phyloP scores from a whole-genome alignment of 306 rosid genomes.

The Quercus parvula region DNA sequence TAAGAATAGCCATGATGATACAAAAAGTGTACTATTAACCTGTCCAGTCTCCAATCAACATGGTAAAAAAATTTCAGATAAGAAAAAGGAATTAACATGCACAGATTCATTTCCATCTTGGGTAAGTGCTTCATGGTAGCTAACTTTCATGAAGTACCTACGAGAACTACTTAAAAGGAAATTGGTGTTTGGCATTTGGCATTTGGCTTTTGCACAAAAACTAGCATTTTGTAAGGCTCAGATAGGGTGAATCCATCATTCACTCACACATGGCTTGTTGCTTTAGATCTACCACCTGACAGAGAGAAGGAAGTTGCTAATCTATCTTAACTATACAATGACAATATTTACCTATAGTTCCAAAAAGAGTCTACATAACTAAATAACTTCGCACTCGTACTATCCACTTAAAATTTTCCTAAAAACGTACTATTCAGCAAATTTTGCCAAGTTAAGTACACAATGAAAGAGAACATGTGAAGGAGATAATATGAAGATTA shows the following conservation, averaged over 20 bases:
- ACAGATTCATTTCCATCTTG: slow-evolving; percentile 3
- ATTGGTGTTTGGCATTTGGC: background rate
- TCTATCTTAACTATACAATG: slow-evolving; percentile 1
- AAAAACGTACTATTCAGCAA: too few species aligned
- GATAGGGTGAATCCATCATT: background rate
- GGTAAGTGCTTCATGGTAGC: background rate
- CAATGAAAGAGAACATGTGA: too few species aligned
- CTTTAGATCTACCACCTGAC: background rate
- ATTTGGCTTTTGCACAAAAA: background rate
- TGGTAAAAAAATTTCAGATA: too few species aligned
- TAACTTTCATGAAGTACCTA: background rate
- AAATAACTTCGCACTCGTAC: too few species aligned
- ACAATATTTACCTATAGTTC: slow-evolving; percentile 4
- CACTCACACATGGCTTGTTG: background rate
- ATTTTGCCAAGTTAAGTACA: too few species aligned
- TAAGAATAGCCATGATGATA: slow-evolving; percentile 15
- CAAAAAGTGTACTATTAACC: background rate
- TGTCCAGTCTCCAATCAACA: background rate
- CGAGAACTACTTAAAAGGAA: background rate
- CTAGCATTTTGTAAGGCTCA: background rate
- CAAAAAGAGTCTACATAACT: too few species aligned
- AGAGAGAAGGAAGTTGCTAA: background rate
- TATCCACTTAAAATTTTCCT: too few species aligned
- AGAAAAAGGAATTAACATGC: background rate
- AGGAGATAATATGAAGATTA: too few species aligned